Evolutionary conservation across 768 basidiomycete genomes (phyloP), one percentile per base, ranked within the genome.

Genomic region (Clavaria fumosa): DNA sequence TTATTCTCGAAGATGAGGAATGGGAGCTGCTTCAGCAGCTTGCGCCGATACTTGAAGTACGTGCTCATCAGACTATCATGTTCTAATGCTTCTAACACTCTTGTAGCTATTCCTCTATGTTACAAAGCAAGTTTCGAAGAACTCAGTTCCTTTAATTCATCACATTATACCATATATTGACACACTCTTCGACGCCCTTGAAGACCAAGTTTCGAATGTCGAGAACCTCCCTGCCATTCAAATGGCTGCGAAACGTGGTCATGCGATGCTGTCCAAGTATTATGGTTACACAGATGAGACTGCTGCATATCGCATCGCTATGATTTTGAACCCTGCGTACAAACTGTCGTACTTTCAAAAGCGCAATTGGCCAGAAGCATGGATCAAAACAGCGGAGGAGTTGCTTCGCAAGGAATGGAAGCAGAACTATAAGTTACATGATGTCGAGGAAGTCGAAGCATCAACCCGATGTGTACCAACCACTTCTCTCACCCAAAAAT

Each of bases 301-400:
- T 1, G 31, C 40, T 4, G 23, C 44, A 7, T 50, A 54, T 44
- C 39, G 40, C 1, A 46, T 53, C 15, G 47, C 50, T 2, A 49
- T 51, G 45, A 33, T 51, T 53, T 50, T 61, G 5, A 54, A 62
- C 41, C 59, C 57, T 3, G 40, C 39, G 0, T 47, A 58, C 49
- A 61, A 61, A 44, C 48, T 60, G 1, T 34, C 39, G 6, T 63
- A 62, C 39, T 59, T 62, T 40, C 40, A 47, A n/a, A 42, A 41
- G 1, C 43, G 45, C 1, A 31, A 43, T 2, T 61, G 61, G 60
- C 40, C 48, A 3, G 14, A 38, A 0, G 35, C 37, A 5, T 62
- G 58, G 58, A 55, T 60, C 14, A 21, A 44, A 1, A 48, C 43
- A 0, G 53, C 59, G 3, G 24, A 43, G 18, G 39, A 44, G 4